These are phyloP conservation scores for Aspergillus viridinutans DNA, from an alignment of 2,329 filamentous ascomycete genomes.

Conservation along the genomic window DNA sequence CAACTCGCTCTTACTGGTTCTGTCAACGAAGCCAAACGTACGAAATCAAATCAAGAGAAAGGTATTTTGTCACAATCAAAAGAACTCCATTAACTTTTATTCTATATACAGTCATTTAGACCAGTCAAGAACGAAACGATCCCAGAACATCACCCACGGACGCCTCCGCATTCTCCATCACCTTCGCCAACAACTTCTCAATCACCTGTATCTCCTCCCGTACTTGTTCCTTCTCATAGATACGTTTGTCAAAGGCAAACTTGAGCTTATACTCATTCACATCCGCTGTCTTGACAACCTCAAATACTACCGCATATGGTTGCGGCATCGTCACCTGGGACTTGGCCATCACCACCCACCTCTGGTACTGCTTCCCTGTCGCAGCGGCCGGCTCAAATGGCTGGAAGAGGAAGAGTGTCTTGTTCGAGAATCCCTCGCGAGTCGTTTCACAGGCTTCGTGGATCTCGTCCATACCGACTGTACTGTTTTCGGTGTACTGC, in stretches of 20 bases:
- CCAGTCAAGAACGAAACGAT: not conserved
- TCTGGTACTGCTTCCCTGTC: conserved; percentile 1
- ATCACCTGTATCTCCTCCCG: not conserved
- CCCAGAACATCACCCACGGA: not conserved
- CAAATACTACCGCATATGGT: not conserved
- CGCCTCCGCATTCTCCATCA: not conserved
- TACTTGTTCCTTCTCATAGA: not conserved
- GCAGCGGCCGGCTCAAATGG: conserved; percentile 26
- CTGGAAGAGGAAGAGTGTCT: conserved; percentile 29
- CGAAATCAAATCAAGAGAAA: no score
- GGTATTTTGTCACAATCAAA: not conserved
- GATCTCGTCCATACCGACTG: conserved; percentile 25
- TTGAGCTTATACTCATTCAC: not conserved
- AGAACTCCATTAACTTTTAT: not conserved
- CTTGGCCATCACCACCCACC: not conserved
- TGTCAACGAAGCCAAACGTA: no score
- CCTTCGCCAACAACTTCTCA: not conserved
- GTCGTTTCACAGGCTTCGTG: conserved; percentile 16
- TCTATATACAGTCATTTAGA: not conserved
- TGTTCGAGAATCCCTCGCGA: conserved; percentile 11
- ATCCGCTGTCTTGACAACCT: not conserved
- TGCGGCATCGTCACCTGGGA: not conserved
- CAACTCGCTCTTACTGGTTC: no score
- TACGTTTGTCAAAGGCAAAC: not conserved
- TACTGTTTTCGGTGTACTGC: conserved; percentile 26